These are phyloP conservation scores for Colletotrichum chrysophilum DNA, from an alignment of 2,329 filamentous ascomycete species.

Conservation along the genomic window DNA sequence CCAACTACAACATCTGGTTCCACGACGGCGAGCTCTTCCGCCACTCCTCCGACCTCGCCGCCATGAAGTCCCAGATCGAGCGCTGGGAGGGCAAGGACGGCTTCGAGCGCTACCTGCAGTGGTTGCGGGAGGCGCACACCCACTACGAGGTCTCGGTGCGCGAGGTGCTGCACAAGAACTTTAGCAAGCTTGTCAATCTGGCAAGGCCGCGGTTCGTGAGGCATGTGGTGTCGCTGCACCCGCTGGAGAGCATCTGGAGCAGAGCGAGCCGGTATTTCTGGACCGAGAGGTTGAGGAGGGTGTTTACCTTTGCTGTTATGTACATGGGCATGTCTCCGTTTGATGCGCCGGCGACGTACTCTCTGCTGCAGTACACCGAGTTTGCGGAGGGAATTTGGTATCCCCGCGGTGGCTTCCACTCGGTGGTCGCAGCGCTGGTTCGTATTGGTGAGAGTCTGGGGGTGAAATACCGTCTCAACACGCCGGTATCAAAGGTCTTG, in stretches of 20 bases:
- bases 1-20: constrained; percentile 80
- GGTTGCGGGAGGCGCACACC: constrained; percentile 68
- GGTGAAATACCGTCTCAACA: constrained; percentile 66
- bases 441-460: constrained; percentile 66
- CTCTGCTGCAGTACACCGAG: constrained; percentile 76
- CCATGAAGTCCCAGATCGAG: constrained; percentile 75
- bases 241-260: constrained; percentile 73
- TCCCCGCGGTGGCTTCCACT: constrained; percentile 73
- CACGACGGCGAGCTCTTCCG: constrained; percentile 68
- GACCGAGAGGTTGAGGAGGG: constrained; percentile 70
- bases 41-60: constrained; percentile 70
- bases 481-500: constrained; percentile 61
- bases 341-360: constrained; percentile 77
- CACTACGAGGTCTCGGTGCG: constrained; percentile 73
- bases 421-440: constrained; percentile 67
- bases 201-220: constrained; percentile 61
- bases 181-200: constrained; percentile 64
- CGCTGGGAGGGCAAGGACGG: constrained; percentile 75
- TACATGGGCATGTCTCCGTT: constrained; percentile 85
- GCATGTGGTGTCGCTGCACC: constrained; percentile 67
- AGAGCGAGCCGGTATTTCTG: constrained; percentile 71
- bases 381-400: constrained; percentile 80
- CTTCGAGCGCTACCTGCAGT: constrained; percentile 71
- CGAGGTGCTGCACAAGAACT: constrained; percentile 72
- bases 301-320: constrained; percentile 82